phyloP scores from a whole-genome alignment of 23 red algal genomes.

The Pyropia yezoensis region DNA sequence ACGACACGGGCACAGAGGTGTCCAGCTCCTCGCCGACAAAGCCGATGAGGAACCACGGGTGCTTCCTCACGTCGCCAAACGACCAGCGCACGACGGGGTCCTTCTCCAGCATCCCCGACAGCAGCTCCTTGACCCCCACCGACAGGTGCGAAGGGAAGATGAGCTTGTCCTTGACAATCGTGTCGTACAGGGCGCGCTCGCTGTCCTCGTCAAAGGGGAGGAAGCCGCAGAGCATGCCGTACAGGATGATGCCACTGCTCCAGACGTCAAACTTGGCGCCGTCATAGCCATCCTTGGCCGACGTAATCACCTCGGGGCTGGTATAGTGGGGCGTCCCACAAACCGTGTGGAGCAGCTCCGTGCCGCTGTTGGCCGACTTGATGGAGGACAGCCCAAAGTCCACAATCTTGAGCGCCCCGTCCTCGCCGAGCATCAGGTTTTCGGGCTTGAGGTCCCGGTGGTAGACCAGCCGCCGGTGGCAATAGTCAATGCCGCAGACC shows the following conservation, averaged over 20 bases:
- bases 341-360: slow-evolving; percentile 55
- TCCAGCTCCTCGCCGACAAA: slow-evolving; percentile 35
- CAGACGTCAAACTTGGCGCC: slow-evolving; percentile 92
- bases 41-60: slow-evolving; percentile 66
- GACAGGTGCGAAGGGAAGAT: slow-evolving; percentile 41
- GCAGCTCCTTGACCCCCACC: slow-evolving; percentile 20
- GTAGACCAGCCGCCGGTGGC: slow-evolving; percentile 61
- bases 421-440: slow-evolving; percentile 76
- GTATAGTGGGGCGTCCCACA: slow-evolving; percentile 64
- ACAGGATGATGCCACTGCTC: slow-evolving; percentile 88
- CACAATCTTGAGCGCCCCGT: slow-evolving; percentile 80
- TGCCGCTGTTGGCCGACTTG: slow-evolving; percentile 33
- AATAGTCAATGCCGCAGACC: slow-evolving; percentile 74
- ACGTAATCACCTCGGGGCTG: slow-evolving; percentile 64
- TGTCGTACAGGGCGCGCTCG: slow-evolving; percentile 58
- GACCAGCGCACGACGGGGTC: slow-evolving; percentile 49
- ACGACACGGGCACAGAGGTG: too few species aligned
- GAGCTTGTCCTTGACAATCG: slow-evolving; percentile 48
- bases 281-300: slow-evolving; percentile 53
- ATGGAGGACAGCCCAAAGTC: slow-evolving; percentile 96
- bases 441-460: slow-evolving; percentile 96
- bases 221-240: slow-evolving; percentile 60
- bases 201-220: slow-evolving; percentile 78
- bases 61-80: slow-evolving; percentile 51
- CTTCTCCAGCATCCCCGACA: slow-evolving; percentile 35